Percentiles rank a stretch among this genome's conserved stretches.
Conservation (phyloP, 2,329 filamentous ascomycete genomes). For the Clarireedia sp. region DNA sequence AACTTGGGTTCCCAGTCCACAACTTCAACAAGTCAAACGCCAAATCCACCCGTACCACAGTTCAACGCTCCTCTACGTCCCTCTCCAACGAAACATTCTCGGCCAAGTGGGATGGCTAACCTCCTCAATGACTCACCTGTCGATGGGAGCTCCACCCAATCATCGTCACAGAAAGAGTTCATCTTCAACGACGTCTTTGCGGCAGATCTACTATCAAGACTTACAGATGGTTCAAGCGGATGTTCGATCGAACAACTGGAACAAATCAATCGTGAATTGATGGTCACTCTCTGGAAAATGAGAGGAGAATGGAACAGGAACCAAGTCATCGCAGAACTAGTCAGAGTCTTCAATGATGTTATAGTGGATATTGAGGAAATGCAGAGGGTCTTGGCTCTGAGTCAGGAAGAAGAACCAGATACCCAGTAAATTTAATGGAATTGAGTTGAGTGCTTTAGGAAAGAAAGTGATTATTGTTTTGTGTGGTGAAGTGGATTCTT, state of each 20-base stretch:
- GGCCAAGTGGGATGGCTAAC: slow-evolving; percentile 20
- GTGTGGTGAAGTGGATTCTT: not conserved
- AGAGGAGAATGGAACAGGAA: slow-evolving; percentile 78
- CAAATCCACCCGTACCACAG: slow-evolving; percentile 31
- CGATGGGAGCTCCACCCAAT: slow-evolving; percentile 24
- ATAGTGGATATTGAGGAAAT: slow-evolving; percentile 55
- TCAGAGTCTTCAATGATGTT: slow-evolving; percentile 66
- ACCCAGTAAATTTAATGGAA: not conserved
- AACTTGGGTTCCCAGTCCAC: slow-evolving; percentile 24
- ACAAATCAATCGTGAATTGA: slow-evolving; percentile 82
- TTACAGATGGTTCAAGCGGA: slow-evolving; percentile 25
- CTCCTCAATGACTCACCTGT: slow-evolving; percentile 27
- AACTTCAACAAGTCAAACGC: slow-evolving; percentile 27
- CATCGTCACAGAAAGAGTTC: slow-evolving; percentile 25
- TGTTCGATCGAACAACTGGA: slow-evolving; percentile 80
- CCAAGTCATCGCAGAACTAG: slow-evolving; percentile 56
- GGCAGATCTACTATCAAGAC: slow-evolving; percentile 16
- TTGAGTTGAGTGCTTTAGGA: not conserved
- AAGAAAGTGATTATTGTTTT: not conserved
- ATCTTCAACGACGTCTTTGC: slow-evolving; percentile 35
- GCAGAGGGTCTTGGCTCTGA: slow-evolving; percentile 25
- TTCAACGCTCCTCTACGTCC: slow-evolving; percentile 31
- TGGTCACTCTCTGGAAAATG: slow-evolving; percentile 80
- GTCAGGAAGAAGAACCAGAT: slow-evolving; percentile 15
- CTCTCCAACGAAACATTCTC: not conserved